Evolutionary conservation across 2,329 filamentous ascomycete species (phyloP).

Genomic region (Aspergillus udagawae): DNA sequence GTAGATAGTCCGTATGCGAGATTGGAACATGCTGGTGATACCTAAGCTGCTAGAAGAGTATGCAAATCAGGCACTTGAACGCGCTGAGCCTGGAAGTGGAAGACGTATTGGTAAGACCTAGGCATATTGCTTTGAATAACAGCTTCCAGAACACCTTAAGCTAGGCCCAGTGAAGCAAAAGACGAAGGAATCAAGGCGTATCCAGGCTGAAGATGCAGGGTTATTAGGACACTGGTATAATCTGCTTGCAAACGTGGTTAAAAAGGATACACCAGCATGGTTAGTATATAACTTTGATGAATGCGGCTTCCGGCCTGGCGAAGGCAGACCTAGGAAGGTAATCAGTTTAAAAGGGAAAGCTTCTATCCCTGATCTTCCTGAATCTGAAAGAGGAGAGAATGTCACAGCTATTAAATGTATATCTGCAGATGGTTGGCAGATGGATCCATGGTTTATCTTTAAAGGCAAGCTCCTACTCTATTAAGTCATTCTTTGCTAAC

Average conservation of each 20-base stretch:
- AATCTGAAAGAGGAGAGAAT: not conserved
- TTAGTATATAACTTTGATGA: not conserved
- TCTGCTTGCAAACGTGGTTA: not conserved
- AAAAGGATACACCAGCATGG: not conserved
- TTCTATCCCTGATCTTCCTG: not conserved
- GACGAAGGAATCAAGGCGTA: not conserved
- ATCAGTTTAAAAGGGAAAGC: not conserved
- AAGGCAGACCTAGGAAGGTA: not conserved
- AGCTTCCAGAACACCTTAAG: not conserved
- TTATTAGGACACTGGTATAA: not conserved
- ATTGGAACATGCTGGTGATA: too few species aligned
- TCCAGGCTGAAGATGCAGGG: not conserved
- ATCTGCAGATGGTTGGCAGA: not conserved
- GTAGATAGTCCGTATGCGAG: too few species aligned
- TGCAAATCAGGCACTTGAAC: not conserved
- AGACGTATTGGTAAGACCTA: not conserved
- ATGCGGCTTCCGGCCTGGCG: not conserved
- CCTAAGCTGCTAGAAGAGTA: not conserved
- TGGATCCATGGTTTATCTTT: not conserved
- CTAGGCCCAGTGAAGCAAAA: not conserved
- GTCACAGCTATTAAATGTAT: not conserved
- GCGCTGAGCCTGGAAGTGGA: accelerated
- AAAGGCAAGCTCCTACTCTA: not conserved
- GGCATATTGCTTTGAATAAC: not conserved
- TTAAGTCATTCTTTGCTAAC: too few species aligned